Evolutionary conservation across 495 filamentous ascomycete genomes (phyloP).

Genomic region (Aspergillus kassunensis): DNA sequence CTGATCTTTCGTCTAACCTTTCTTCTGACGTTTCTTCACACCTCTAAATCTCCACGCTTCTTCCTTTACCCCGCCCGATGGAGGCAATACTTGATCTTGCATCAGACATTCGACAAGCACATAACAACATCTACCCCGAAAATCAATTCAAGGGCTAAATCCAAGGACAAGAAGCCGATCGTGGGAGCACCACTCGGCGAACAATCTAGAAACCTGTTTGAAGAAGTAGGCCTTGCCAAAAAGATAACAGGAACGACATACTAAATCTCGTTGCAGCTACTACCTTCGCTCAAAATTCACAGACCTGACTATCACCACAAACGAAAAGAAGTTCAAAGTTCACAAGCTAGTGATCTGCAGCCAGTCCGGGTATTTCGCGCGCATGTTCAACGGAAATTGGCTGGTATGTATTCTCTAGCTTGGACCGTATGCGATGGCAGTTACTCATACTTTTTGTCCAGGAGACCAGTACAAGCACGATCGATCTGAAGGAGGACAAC

Average conservation of each 20-base stretch:
- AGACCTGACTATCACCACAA: constrained; percentile 36
- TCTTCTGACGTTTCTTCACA: too few species aligned
- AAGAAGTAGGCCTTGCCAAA: background rate
- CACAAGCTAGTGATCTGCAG: constrained; percentile 36
- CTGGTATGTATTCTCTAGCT: constrained; percentile 18
- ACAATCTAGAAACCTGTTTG: background rate
- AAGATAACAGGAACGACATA: background rate
- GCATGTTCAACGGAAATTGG: constrained; percentile 29
- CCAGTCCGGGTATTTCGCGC: constrained; percentile 37
- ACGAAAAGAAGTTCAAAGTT: constrained; percentile 29
- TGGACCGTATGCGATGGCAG: background rate
- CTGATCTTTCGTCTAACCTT: too few species aligned
- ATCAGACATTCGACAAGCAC: too few species aligned
- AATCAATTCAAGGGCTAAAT: background rate
- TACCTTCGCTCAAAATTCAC: constrained; percentile 23
- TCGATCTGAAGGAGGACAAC: constrained; percentile 25
- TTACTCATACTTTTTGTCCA: background rate
- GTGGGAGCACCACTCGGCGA: background rate
- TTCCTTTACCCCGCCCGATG: too few species aligned
- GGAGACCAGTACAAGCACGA: constrained; percentile 18
- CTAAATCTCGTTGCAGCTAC: constrained; percentile 8
- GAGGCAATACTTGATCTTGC: too few species aligned
- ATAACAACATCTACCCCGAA: background rate
- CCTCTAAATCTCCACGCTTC: too few species aligned
- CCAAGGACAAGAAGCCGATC: background rate